Percentiles rank a stretch among this genome's conserved stretches.
Evolutionary conservation across 306 rosid genomes (phyloP).

Genomic region (Dryas drummondii): DNA sequence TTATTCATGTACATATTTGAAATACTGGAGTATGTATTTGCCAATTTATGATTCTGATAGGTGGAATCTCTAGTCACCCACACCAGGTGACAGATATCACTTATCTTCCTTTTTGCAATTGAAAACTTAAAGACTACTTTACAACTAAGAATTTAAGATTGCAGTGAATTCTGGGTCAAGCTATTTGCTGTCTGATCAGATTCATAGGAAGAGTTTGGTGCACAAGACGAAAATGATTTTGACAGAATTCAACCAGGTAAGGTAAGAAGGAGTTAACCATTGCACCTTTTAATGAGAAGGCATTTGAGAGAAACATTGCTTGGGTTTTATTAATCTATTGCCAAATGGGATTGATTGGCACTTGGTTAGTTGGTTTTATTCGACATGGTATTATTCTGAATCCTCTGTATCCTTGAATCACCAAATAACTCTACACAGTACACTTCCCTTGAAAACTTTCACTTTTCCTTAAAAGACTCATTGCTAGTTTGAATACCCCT

Average conservation of each 20-base stretch:
- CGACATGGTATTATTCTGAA: not conserved
- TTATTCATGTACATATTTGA: not conserved
- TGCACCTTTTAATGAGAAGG: no score
- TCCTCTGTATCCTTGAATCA: not conserved
- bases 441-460: not conserved
- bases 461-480: not conserved
- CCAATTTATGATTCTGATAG: not conserved
- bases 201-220: not conserved
- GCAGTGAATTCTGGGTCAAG: not conserved
- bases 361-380: not conserved
- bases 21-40: not conserved
- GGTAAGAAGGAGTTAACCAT: no score
- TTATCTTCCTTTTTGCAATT: not conserved
- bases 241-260: not conserved
- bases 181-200: not conserved
- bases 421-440: not conserved
- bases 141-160: not conserved
- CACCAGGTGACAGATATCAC: not conserved
- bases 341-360: no score
- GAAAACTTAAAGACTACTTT: not conserved
- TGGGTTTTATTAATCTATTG: not conserved
- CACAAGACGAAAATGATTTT: not conserved
- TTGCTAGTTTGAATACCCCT: not conserved
- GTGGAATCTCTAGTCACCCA: not conserved
- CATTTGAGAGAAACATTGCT: not conserved